Percentiles rank a stretch among this genome's conserved stretches.
phyloP scores from a whole-genome alignment of 768 basidiomycete genomes.

The Russula foetens region DNA sequence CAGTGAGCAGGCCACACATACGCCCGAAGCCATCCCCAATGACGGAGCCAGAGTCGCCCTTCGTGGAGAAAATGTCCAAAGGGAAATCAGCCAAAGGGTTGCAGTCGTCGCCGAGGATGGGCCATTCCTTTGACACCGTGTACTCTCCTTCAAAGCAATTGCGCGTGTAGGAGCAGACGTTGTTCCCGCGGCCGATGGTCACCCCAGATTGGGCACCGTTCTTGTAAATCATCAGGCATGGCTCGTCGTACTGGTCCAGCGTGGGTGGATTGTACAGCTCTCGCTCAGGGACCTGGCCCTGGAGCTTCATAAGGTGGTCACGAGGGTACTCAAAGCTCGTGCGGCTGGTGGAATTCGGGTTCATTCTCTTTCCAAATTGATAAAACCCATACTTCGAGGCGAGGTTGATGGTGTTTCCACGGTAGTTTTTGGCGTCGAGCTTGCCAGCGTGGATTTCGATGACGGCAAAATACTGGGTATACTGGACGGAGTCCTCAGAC shows the following conservation, averaged over 20 bases:
- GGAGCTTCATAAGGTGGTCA: neutral
- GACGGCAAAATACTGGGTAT: neutral
- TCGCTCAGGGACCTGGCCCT: neutral
- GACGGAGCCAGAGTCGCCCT: neutral
- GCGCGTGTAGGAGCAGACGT: neutral
- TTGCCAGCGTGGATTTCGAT: neutral
- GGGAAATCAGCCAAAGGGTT: too few species aligned
- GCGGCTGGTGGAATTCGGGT: neutral
- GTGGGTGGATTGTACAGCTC: neutral
- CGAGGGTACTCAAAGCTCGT: neutral
- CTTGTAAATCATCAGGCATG: neutral
- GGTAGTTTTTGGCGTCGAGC: neutral
- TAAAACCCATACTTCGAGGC: neutral
- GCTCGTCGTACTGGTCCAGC: neutral
- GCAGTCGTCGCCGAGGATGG: neutral
- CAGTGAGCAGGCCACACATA: neutral
- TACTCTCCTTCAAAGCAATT: neutral
- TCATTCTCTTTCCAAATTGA: neutral
- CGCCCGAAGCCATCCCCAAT: neutral
- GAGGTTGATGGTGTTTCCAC: neutral
- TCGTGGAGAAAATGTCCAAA: neutral
- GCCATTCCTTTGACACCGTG: neutral
- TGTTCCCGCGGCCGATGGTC: neutral
- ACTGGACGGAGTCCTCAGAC: neutral
- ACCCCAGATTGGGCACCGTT: neutral